Evolutionary conservation across 441 rosid genomes (phyloP).

Genomic region (Croton setiger): DNA sequence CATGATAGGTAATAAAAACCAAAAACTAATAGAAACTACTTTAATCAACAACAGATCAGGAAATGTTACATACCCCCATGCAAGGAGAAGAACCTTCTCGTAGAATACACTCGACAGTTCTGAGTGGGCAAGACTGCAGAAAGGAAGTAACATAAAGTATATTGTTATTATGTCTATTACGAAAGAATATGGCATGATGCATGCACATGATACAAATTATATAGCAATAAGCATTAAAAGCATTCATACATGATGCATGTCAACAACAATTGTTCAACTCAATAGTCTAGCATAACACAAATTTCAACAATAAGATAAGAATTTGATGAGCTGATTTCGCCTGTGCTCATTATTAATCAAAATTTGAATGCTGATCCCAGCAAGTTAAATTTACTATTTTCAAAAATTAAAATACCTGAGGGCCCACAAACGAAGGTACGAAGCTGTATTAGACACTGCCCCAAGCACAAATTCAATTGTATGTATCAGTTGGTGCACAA

Average conservation of each 20-base stretch:
- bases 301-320: neutral
- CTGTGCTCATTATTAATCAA: neutral
- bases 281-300: neutral
- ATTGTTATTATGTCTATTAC: neutral
- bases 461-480: constrained; percentile 96
- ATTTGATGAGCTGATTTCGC: constrained; percentile 1
- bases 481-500: constrained; percentile 91
- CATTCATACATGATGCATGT: neutral
- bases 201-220: neutral
- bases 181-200: neutral
- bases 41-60: neutral
- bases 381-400: neutral
- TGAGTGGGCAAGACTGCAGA: constrained; percentile 85
- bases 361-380: neutral
- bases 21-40: neutral
- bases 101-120: constrained; percentile 88
- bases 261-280: neutral
- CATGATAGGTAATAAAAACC: neutral
- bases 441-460: constrained; percentile 98
- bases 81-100: constrained; percentile 87
- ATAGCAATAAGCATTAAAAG: neutral
- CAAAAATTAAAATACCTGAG: constrained; percentile 63
- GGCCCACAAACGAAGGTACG: constrained; percentile 96
- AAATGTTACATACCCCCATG: constrained; percentile 65
- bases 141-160: neutral